These are phyloP conservation scores for Penicillium psychrosexuale DNA, from an alignment of 2,329 filamentous ascomycete genomes.

Conservation along the genomic window DNA sequence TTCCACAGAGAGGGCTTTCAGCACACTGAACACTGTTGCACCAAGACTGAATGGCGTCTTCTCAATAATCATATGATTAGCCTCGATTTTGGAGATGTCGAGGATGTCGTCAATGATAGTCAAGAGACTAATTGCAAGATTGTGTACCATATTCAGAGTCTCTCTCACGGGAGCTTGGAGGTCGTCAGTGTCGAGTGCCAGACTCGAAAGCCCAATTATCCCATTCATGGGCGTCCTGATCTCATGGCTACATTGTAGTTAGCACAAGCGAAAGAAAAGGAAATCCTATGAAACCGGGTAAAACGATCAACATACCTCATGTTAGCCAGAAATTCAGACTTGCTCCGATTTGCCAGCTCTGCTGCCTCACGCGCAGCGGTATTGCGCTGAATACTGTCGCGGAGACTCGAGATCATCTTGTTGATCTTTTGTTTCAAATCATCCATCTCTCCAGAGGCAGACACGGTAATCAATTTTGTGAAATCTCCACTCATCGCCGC, in stretches of 20 bases:
- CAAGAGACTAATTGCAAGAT: conserved; percentile 84
- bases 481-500: conserved; percentile 92
- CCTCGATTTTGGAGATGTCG: conserved; percentile 72
- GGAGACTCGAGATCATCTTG: conserved; percentile 90
- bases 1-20: conserved; percentile 89
- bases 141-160: conserved; percentile 95
- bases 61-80: conserved; percentile 92
- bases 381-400: conserved; percentile 92
- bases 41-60: conserved; percentile 91
- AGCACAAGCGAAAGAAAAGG: neutral
- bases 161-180: conserved; percentile 88
- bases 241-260: conserved; percentile 61
- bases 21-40: conserved; percentile 90
- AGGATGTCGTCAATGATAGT: conserved; percentile 84
- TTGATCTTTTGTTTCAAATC: conserved; percentile 97
- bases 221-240: conserved; percentile 95
- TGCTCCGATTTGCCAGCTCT: conserved; percentile 91
- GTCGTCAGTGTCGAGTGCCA: conserved; percentile 88
- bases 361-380: conserved; percentile 89
- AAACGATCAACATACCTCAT: conserved; percentile 58
- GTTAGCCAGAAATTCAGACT: conserved; percentile 93
- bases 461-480: conserved; percentile 88
- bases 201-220: conserved; percentile 92
- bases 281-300: neutral
- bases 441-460: conserved; percentile 95